Evolutionary conservation across 2,329 filamentous ascomycete genomes (phyloP), one percentile per base, ranked within the genome.

Genomic region (Hypoxylon sp.): DNA sequence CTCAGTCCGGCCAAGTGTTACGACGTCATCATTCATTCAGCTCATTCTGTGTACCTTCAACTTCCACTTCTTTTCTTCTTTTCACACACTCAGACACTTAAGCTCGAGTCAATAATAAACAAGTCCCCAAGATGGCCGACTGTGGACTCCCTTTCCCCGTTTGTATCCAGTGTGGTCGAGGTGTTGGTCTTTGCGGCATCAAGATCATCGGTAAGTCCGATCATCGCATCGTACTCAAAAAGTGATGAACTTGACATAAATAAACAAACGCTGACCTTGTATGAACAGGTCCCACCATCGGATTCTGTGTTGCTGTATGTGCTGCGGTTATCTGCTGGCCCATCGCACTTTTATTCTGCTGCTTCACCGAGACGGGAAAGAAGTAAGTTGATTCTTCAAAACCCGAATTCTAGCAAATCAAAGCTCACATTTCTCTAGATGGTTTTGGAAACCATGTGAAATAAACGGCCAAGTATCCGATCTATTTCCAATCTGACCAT

Each of bases 391-490:
- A 11, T 35, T 8, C 2, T 25, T 6, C 9, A 25, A 5, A 25
- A 25, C 21, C 19, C 25, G 13, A 8, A 21, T 20, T 26, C 32
- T 37, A 36, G 42, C n/a, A n/a, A n/a, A n/a, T n/a, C n/a, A n/a
- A n/a, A n/a, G n/a, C n/a, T n/a, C n/a, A n/a, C 27, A 11, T 16
- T 7, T n/a, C 2, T 37, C n/a, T 13, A 62, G 59, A 9, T 62
- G 59, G 59, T 62, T 62, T 45, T 62, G 59, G 57, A 62, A 60
- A 55, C 59, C 59, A 34, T 62, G 59, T 21, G 57, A 62, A 23
- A 60, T 62, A 9, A 62, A 62, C 12, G 59, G 51, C 4, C 44
- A 60, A 27, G 59, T 62, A 3, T 60, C 59, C 7, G 59, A 62
- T 23, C 12, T 56, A 6, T 58, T 62, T 38, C 59, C 59, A 8